Evolutionary conservation across 441 rosid species (phyloP).

Genomic region (Gossypium aridum): DNA sequence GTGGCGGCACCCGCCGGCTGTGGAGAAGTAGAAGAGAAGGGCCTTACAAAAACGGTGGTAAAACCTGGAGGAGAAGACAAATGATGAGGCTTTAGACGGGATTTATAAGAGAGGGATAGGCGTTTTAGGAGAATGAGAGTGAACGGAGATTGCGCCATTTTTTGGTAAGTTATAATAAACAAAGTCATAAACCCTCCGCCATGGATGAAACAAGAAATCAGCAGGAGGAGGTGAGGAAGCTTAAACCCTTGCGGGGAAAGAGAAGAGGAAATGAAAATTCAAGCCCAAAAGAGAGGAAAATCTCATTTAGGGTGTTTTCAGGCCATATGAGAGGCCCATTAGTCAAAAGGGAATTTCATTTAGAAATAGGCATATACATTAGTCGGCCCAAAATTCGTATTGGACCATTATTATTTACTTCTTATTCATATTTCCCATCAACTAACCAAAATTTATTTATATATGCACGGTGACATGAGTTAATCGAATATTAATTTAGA

Average conservation of each 20-base stretch:
- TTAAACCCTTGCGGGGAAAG: constrained; percentile 9
- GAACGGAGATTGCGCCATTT: constrained; percentile 41
- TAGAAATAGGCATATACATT: not conserved
- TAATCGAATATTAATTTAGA: too few relatives aligned
- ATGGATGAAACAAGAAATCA: constrained; percentile 2
- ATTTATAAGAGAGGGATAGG: constrained; percentile 21
- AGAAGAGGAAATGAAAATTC: not conserved
- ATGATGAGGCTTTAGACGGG: constrained; percentile 20
- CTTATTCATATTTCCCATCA: too few relatives aligned
- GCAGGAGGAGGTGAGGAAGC: not conserved
- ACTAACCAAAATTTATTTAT: too few relatives aligned
- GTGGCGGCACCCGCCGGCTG: not conserved
- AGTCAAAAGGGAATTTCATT: not conserved
- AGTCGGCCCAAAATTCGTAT: not conserved
- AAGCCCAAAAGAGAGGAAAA: not conserved
- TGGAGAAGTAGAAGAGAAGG: constrained; percentile 37
- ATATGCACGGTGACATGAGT: too few relatives aligned
- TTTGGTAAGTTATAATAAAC: not conserved
- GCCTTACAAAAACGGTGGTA: constrained; percentile 1
- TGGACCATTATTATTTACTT: not conserved
- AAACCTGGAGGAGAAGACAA: constrained; percentile 2
- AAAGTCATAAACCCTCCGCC: constrained; percentile 12
- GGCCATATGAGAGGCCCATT: not conserved
- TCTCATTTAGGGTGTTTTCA: not conserved
- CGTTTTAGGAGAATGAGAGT: constrained; percentile 55